Evolutionary conservation across 2,329 filamentous ascomycete genomes (phyloP).

Genomic region (Neonectria punicea): DNA sequence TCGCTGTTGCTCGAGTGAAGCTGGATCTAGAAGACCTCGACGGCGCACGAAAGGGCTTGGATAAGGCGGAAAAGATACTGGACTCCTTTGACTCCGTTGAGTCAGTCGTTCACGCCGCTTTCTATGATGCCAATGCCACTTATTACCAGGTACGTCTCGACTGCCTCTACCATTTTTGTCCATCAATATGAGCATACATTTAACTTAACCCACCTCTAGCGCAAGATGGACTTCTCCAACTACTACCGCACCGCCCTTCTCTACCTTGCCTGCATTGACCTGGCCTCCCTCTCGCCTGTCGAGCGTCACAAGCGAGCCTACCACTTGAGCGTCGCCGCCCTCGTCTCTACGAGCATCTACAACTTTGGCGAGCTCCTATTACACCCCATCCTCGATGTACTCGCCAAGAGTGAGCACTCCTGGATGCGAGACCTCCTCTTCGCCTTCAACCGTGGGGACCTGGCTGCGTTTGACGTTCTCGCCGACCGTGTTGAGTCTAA

Average conservation of each 20-base stretch:
- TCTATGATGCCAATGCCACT: constrained; percentile 93
- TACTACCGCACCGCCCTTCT: constrained; percentile 98
- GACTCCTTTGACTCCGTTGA: constrained; percentile 96
- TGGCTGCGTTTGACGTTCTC: constrained; percentile 86
- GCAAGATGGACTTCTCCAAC: constrained; percentile 90
- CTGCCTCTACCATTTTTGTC: not conserved
- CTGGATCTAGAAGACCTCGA: constrained; percentile 81
- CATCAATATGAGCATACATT: not conserved
- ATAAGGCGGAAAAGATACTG: constrained; percentile 86
- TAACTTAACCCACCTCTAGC: constrained; percentile 41
- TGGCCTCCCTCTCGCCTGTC: constrained; percentile 75
- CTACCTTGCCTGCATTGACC: constrained; percentile 94
- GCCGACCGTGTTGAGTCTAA: constrained; percentile 84
- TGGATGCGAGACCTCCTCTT: constrained; percentile 98
- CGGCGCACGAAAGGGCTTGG: constrained; percentile 86
- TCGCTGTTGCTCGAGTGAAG: constrained; percentile 89
- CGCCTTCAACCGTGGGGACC: constrained; percentile 95
- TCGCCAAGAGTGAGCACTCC: constrained; percentile 73
- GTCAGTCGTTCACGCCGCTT: constrained; percentile 92
- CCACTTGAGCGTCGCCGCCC: constrained; percentile 89
- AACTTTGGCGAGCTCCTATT: constrained; percentile 99
- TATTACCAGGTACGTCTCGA: constrained; percentile 79
- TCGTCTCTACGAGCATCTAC: constrained; percentile 96
- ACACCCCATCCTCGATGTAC: constrained; percentile 91
- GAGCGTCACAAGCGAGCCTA: constrained; percentile 89